Evolutionary conservation across 2,329 filamentous ascomycete species (phyloP), one percentile per base, ranked within the genome.

Genomic region (Aspergillus flavus): DNA sequence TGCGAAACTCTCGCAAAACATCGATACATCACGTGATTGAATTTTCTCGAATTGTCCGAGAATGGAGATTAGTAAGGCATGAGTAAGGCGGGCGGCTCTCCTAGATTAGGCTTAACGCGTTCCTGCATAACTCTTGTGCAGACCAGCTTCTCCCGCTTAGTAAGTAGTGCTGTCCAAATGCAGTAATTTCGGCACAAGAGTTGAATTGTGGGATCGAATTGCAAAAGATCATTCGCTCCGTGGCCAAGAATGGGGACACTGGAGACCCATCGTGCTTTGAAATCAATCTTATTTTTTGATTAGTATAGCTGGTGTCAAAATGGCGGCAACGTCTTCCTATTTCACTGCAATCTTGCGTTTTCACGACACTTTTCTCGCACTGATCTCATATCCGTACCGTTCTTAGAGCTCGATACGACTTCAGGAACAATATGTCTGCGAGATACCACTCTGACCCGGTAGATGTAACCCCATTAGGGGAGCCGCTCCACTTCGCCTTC

Each of bases 401-500:
- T 36, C 52, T 10, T 2, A n/a, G 26, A 52, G 26, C n/a, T 11
- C 11, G 4, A 55, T 55, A 55, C 52, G 32, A 55, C 52, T 14
- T 26, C 34, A 55, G n/a, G 11, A 26, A 39, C 52, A 55, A 19
- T 9, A 54, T 54, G 52, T 6, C 46, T 7, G 46, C 30, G 10
- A 54, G 52, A 54, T 55, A 55, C 52, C 21, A 39, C 11, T 55
- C 52, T 12, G 52, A 55, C 12, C 58, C 48, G 39, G 69, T 68
- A 14, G 71, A 76, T 62, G 73, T 78, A 0, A 74, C 78, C 1
- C 77, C 81, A 1, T 73, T 87, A 21, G 82, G 75, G 14, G 67
- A 80, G 67, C 82, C 84, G 11, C 76, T 87, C 54, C 72, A 76
- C 21, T 85, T 85, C 65, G 74, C 77, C 30, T 85, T 86, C 73